Base-by-base conservation (phyloP, 2,329 filamentous ascomycete species). In the Colletotrichum siamense region DNA sequence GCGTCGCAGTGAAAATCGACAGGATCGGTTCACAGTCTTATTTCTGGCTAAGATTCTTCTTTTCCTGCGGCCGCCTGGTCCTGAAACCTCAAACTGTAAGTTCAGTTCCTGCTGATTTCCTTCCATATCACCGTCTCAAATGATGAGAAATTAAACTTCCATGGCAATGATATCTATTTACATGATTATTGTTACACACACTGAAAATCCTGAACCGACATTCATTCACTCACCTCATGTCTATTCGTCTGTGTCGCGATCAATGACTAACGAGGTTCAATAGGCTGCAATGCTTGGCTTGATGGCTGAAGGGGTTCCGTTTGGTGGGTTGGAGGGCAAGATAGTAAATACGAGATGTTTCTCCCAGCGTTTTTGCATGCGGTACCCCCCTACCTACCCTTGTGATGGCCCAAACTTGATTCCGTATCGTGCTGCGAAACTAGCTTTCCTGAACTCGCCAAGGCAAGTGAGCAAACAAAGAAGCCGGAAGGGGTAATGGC, bases 171-270 rank as follows among this genome's bases (percentile, higher is more conserved):
- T 73, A 73, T 70, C 66, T 73, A 70, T 70, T 70, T 73, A 73
- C 30, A 70, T 73, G 71, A 73, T 73, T 52, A 63, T 73, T 64
- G 49, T 73, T 70, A 62, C 59, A 62, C 71, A 73, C 71, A 73
- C 71, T 73, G 71, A 73, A 73, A 73, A 73, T 73, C 49, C 71
- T 73, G 71, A 73, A 70, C 32, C 57, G 71, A 70, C 71, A 28
- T n/a, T 34, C 59, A 34, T 9, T 24, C 4, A 3, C 10, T 52
- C n/a, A 22, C n/a, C n/a, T 52, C n/a, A 22, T 52, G n/a, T 52
- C 2, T 5, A 52, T 3, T 13, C n/a, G 44, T 52, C n/a, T 52
- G 10, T 13, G 4, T 52, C 44, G n/a, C n/a, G 44, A 22, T 5
- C 44, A 52, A 52, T 22, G 44, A 52, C n/a, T 52, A 52, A 52